phyloP scores from a whole-genome alignment of 148 eudicot species.

The Chenopodium formosanum region DNA sequence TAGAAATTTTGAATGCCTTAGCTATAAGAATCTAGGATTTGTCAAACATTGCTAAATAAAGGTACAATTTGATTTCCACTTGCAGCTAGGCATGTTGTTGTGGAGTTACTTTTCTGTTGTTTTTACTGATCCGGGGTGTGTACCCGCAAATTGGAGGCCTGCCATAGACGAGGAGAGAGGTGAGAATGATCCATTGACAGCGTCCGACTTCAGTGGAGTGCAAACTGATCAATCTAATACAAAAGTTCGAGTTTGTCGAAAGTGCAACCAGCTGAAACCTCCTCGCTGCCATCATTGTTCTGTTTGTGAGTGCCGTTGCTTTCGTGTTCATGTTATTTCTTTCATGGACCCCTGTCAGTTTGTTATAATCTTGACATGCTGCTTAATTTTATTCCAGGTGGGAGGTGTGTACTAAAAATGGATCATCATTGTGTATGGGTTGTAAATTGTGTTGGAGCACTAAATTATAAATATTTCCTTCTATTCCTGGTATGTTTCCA shows the following conservation, averaged over 20 bases:
- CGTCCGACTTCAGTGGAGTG: conserved; percentile 47
- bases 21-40: not conserved
- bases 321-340: not conserved
- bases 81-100: conserved; percentile 87
- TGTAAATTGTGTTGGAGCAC: conserved; percentile 96
- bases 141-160: conserved; percentile 95
- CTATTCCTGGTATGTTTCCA: conserved; percentile 76
- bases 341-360: not conserved
- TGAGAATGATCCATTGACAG: conserved; percentile 64
- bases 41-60: not conserved
- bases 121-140: conserved; percentile 91
- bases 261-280: conserved; percentile 95
- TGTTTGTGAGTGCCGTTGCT: conserved; percentile 69
- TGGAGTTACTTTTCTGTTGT: conserved; percentile 97
- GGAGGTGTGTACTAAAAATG: conserved; percentile 94
- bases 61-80: not conserved
- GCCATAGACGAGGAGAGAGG: conserved; percentile 79
- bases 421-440: conserved; percentile 99
- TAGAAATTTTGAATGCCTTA: not conserved
- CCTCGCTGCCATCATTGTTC: conserved; percentile 99
- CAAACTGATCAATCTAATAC: conserved; percentile 45
- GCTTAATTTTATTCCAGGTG: conserved; percentile 53
- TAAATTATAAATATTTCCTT: conserved; percentile 95
- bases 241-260: conserved; percentile 74
- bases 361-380: conserved; percentile 16